Evolutionary conservation across 352 stramenopile species (phyloP), one percentile per base, ranked within the genome.

Genomic region (Phytophthora macrochlamydospora): DNA sequence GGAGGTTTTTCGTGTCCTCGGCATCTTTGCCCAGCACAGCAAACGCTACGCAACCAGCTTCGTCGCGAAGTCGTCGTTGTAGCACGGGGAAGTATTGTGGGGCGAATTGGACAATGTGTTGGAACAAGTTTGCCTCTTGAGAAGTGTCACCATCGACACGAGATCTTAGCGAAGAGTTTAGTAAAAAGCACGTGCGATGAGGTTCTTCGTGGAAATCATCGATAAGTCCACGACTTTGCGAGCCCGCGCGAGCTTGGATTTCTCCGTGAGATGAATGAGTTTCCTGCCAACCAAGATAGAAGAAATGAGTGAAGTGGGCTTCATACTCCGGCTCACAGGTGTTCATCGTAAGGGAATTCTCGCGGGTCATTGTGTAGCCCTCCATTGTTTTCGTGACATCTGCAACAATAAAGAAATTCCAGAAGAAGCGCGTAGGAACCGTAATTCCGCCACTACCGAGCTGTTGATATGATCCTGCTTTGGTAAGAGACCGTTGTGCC

Each of bases 371-470:
- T 7, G 11, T 38, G 56, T 30, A 29, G 28, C 38, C n/a, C 1
- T 46, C 48, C 8, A 38, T 30, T 1, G 7, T 51, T 14, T 28
- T 40, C 2, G 42, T 38, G 30, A 71, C 43, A 33, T 67, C n/a
- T 55, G 52, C 64, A 28, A 53, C 65, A 12, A 91, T 7, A 53
- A 78, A 82, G 11, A 89, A 73, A 62, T 89, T 91, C 73, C 76
- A 86, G 51, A 90, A 89, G 2, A 90, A 53, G 5, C 78, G 76
- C 0, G 62, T 65, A 0, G 64, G 51, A 6, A 69, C 61, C 29
- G 62, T 51, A 14, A 63, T 51, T 4, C 38, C 51, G 7, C 43
- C 49, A 28, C 2, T 14, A 33, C 7, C n/a, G n/a, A 45, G 48
- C 4, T 64, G 63, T 18, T 51, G 56, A 44, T 52, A 43, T 48